Evolutionary conservation across 768 basidiomycete species (phyloP).

Genomic region (Tephrocybe sp.): DNA sequence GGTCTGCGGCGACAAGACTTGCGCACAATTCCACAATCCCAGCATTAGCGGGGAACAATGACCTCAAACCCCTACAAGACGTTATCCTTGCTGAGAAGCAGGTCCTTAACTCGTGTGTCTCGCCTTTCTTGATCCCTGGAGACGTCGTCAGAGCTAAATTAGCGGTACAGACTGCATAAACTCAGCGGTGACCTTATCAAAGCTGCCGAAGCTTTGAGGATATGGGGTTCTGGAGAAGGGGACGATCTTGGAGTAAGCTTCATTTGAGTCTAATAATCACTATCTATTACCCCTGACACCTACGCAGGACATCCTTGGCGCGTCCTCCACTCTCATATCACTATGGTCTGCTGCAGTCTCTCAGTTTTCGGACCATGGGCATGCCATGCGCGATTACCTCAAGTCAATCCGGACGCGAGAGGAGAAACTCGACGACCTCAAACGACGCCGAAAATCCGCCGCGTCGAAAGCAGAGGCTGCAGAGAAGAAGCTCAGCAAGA

Average conservation of each 20-base stretch:
- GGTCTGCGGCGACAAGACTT: conserved; percentile 72
- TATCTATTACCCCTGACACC: not conserved
- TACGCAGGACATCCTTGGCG: conserved; percentile 67
- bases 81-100: conserved; percentile 88
- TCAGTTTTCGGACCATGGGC: conserved; percentile 69
- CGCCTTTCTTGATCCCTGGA: too few species aligned
- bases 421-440: conserved; percentile 76
- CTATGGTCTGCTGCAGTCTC: conserved; percentile 67
- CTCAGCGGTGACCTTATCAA: conserved; percentile 64
- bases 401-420: conserved; percentile 84
- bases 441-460: conserved; percentile 64
- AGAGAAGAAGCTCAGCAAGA: conserved; percentile 86
- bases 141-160: not conserved
- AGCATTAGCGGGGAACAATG: conserved; percentile 65
- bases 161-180: conserved; percentile 51
- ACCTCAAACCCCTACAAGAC: conserved; percentile 80
- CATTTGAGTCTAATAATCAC: not conserved
- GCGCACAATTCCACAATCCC: conserved; percentile 89
- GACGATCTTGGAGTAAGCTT: conserved; percentile 73
- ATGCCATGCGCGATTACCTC: conserved; percentile 67
- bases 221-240: conserved; percentile 78
- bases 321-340: conserved; percentile 62
- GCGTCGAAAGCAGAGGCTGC: conserved; percentile 74
- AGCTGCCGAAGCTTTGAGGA: conserved; percentile 67
- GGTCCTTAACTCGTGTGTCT: conserved; percentile 67